These are phyloP conservation scores for Aspergillus ustus DNA, from an alignment of 2,329 filamentous ascomycete genomes.

Conservation along the genomic window DNA sequence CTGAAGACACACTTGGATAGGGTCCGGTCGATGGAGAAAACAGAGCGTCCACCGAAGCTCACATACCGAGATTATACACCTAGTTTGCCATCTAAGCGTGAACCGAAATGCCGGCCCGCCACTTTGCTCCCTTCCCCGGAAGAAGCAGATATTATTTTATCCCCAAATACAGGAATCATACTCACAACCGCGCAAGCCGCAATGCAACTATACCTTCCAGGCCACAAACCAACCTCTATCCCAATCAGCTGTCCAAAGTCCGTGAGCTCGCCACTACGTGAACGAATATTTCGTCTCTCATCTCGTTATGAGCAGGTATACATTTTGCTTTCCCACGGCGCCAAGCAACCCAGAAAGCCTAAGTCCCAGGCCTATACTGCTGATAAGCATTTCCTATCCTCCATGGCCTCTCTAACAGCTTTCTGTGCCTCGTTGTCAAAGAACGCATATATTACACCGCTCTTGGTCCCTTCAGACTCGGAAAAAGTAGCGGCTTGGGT, in stretches of 20 bases:
- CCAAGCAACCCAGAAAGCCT: conserved; percentile 14
- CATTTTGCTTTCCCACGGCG: conserved; percentile 63
- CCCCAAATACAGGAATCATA: conserved; percentile 70
- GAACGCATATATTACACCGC: conserved; percentile 20
- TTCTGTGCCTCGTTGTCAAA: conserved; percentile 31
- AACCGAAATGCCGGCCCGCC: background rate
- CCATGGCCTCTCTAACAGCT: conserved; percentile 26
- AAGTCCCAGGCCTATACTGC: conserved; percentile 26
- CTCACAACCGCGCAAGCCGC: conserved; percentile 72
- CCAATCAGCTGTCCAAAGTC: conserved; percentile 22
- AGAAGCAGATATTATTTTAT: conserved; percentile 70
- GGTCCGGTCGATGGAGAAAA: conserved; percentile 26
- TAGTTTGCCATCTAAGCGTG: background rate
- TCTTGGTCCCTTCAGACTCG: conserved; percentile 20
- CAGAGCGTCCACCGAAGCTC: conserved; percentile 17
- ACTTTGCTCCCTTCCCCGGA: background rate
- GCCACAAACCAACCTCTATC: conserved; percentile 47
- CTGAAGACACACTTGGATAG: conserved; percentile 32
- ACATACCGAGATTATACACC: conserved; percentile 34
- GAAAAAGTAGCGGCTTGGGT: conserved; percentile 61
- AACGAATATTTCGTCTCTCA: conserved; percentile 59
- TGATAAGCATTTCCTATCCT: conserved; percentile 21
- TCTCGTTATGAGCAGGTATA: conserved; percentile 69
- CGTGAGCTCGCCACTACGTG: conserved; percentile 54
- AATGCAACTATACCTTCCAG: conserved; percentile 73